Percentiles rank a stretch among this genome's conserved stretches.
Evolutionary conservation across 2,329 filamentous ascomycete genomes (phyloP).

Genomic region (Leptosphaerulina australis): DNA sequence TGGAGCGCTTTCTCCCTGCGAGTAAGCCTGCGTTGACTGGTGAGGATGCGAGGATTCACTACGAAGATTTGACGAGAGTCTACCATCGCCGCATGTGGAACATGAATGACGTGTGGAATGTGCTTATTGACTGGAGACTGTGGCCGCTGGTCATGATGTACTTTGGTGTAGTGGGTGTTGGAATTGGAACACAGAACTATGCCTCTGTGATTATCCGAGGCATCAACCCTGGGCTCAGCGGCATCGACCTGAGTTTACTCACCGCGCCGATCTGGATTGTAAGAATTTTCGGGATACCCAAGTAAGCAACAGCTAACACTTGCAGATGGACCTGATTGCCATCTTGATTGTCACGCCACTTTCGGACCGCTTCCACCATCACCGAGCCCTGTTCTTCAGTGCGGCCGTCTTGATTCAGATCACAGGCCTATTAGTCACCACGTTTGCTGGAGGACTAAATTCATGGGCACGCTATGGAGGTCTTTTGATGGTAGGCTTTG

Average conservation of each 20-base stretch:
- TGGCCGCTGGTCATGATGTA: conserved; percentile 92
- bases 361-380: conserved; percentile 82
- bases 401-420: conserved; percentile 79
- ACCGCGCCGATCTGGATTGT: conserved; percentile 93
- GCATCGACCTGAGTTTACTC: conserved; percentile 77
- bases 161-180: conserved; percentile 91
- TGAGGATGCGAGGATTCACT: conserved; percentile 80
- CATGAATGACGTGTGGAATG: conserved; percentile 69
- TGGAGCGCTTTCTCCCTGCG: conserved; percentile 69
- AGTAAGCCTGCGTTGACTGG: conserved; percentile 74
- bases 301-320: conserved; percentile 13
- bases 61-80: conserved; percentile 78
- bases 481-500: conserved; percentile 88
- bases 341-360: conserved; percentile 85
- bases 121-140: conserved; percentile 83
- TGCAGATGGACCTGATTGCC: conserved; percentile 81
- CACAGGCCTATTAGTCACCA: conserved; percentile 76
- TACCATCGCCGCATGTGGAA: conserved; percentile 79
- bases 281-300: conserved; percentile 46
- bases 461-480: conserved; percentile 88
- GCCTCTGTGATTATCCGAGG: conserved; percentile 83
- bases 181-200: conserved; percentile 88
- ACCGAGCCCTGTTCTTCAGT: conserved; percentile 82
- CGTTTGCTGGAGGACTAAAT: conserved; percentile 69
- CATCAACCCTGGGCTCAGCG: conserved; percentile 75